Percentiles rank a stretch among this genome's conserved stretches.
Conservation (phyloP, 192 early-diverging fungal species). For the Martensiomyces pterosporus region DNA sequence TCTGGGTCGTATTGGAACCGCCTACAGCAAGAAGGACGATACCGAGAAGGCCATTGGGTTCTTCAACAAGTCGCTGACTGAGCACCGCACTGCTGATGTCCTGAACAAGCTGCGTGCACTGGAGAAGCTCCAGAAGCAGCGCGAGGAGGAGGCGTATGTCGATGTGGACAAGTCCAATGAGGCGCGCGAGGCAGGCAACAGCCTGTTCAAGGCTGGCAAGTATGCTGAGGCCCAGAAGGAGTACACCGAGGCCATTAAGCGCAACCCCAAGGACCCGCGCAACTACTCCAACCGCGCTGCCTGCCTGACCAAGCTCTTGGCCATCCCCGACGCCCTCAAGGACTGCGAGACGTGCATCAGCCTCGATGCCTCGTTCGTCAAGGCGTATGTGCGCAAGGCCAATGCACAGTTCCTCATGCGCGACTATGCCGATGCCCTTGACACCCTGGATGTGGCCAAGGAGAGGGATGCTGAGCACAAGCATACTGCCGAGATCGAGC, state of each 20-base stretch:
- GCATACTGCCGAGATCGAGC: conserved; percentile 78
- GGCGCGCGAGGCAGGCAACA: conserved; percentile 92
- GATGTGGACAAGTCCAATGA: conserved; percentile 78
- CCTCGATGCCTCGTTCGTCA: conserved; percentile 83
- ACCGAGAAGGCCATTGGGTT: conserved; percentile 84
- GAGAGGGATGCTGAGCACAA: conserved; percentile 79
- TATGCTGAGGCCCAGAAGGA: conserved; percentile 83
- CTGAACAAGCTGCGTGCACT: conserved; percentile 81
- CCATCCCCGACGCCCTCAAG: conserved; percentile 88
- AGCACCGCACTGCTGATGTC: conserved; percentile 92
- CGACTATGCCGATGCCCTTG: conserved; percentile 81
- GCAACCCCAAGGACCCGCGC: conserved; percentile 84
- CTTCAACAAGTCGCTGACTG: conserved; percentile 89
- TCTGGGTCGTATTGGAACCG: conserved; percentile 84
- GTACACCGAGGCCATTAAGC: conserved; percentile 97
- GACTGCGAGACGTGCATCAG: conserved; percentile 88
- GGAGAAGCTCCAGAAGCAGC: conserved; percentile 76
- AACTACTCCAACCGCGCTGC: conserved; percentile 96
- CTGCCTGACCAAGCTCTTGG: conserved; percentile 92
- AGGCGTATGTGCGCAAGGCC: conserved; percentile 96
- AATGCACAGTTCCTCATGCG: conserved; percentile 82
- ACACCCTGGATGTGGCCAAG: conserved; percentile 75
- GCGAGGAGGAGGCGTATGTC: conserved; percentile 81
- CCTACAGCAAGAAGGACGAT: conserved; percentile 78
- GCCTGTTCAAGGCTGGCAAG: conserved; percentile 83